Evolutionary conservation across 1,284 basidiomycete genomes (phyloP).

Genomic region (Schizophyllum commune): DNA sequence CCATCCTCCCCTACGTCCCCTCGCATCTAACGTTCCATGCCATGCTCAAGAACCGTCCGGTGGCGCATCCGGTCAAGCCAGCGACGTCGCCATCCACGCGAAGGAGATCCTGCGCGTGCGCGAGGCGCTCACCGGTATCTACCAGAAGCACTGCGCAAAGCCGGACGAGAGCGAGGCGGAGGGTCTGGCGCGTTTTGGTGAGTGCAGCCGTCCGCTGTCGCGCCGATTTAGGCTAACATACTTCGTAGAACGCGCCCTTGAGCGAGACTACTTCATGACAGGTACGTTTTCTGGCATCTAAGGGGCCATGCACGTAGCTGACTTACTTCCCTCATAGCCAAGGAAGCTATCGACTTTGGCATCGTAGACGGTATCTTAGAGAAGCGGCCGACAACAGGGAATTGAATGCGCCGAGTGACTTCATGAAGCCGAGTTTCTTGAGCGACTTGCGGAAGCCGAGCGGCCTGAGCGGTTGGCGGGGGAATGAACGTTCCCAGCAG

Average conservation of each 20-base stretch:
- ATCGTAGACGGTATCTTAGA: constrained; percentile 87
- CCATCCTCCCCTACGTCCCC: too few relatives aligned
- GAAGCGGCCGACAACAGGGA: constrained; percentile 38
- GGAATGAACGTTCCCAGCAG: too few relatives aligned
- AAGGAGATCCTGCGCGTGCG: constrained; percentile 88
- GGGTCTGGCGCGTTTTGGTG: constrained; percentile 74
- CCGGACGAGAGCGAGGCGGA: constrained; percentile 56
- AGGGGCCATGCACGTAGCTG: not conserved
- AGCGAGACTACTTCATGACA: constrained; percentile 93
- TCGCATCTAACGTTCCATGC: constrained; percentile 9
- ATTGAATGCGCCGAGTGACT: not conserved
- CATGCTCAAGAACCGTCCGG: constrained; percentile 78
- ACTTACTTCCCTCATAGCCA: constrained; percentile 39
- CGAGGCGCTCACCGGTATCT: constrained; percentile 75
- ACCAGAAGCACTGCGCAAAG: constrained; percentile 70
- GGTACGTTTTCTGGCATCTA: constrained; percentile 34
- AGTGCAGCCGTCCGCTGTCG: constrained; percentile 21
- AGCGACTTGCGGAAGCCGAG: too few relatives aligned
- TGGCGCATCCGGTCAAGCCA: constrained; percentile 87
- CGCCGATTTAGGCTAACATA: constrained; percentile 10
- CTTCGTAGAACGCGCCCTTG: constrained; percentile 69
- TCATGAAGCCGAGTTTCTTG: not conserved
- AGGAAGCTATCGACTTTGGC: constrained; percentile 83
- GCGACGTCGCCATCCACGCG: constrained; percentile 90
- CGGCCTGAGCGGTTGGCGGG: too few relatives aligned